These are phyloP conservation scores for Scutellaria galericulata DNA, from an alignment of 257 asterid species.

Conservation along the genomic window DNA sequence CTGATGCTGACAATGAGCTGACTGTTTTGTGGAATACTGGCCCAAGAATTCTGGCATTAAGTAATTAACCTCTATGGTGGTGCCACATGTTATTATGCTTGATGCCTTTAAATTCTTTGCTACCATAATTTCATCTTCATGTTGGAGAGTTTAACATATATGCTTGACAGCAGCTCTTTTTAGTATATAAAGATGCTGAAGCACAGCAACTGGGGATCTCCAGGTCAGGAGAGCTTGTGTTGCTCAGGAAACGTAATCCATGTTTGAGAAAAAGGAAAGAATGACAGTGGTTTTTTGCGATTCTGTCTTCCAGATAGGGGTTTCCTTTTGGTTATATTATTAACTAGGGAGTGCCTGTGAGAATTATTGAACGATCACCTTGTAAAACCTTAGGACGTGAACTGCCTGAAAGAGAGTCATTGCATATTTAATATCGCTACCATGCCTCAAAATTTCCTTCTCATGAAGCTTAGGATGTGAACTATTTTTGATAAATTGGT, in stretches of 20 bases:
- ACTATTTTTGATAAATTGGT: neutral
- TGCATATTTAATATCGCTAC: constrained; percentile 2
- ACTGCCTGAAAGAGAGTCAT: neutral
- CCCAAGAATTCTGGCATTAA: neutral
- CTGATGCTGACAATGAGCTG: constrained; percentile 2
- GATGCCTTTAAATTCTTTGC: neutral
- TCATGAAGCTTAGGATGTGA: constrained; percentile 13
- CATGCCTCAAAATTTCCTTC: neutral
- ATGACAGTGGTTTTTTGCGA: constrained; percentile 1
- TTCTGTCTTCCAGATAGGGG: neutral
- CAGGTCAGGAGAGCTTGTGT: neutral
- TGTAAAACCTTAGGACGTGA: neutral
- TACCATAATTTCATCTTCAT: neutral
- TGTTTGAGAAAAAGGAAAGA: neutral
- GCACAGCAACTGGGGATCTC: neutral
- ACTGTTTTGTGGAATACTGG: neutral
- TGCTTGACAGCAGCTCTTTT: neutral
- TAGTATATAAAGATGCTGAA: neutral
- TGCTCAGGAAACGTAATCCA: neutral
- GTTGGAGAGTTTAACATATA: neutral
- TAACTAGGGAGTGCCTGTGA: neutral
- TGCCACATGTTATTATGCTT: neutral
- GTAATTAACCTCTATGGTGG: constrained; percentile 17
- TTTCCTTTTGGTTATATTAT: neutral
- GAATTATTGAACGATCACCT: neutral